Evolutionary conservation across 805 yeast species (phyloP), one percentile per base, ranked within the genome.

Genomic region (Yamadazyma sp.): DNA sequence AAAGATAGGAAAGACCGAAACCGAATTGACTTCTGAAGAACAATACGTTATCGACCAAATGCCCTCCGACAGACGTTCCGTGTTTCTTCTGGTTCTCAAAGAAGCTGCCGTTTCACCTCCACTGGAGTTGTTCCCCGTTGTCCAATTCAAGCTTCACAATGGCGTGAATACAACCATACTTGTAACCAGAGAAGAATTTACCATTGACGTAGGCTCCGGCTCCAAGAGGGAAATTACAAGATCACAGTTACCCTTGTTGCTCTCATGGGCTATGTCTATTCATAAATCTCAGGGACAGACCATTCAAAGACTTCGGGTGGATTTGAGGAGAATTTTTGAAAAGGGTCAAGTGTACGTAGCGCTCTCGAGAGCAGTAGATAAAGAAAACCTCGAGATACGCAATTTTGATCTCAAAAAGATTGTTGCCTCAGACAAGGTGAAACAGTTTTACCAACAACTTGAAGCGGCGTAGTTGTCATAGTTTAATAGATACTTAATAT

Each of bases 261-360:
- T 85, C 24, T 80, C 93, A 16, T 85, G 93, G 93, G 89, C 95
- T 0, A 57, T 85, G 48, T 85, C 93, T 0, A 85, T 85, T 35
- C 95, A 85, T 54, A 85, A 85, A 55, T 78, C 93, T 0, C 95
- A 85, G 55, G 95, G 95, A 2, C 95, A 85, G 61, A 84, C 95
- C 0, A 70, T 85, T 30, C 79, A 76, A 28, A 59, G 86, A 44
- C 80, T 85, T 3, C 77, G 75, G 45, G 87, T 85, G 9, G 90
- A 85, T 51, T 58, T 85, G 32, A 66, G 73, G 17, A 75, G 70
- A 45, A 74, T 78, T 17, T 85, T 85, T 49, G 95, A 85, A 55
- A 82, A 78, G 38, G 95, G 95, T 14, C 95, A 85, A 50, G 88
- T 83, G 3, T 85, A 85, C 51, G 93, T 85, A 23, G 93, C 95